Percentiles rank a stretch among this genome's conserved stretches.
phyloP scores from a whole-genome alignment of 495 filamentous ascomycete species.

The Trichoderma erinaceum region DNA sequence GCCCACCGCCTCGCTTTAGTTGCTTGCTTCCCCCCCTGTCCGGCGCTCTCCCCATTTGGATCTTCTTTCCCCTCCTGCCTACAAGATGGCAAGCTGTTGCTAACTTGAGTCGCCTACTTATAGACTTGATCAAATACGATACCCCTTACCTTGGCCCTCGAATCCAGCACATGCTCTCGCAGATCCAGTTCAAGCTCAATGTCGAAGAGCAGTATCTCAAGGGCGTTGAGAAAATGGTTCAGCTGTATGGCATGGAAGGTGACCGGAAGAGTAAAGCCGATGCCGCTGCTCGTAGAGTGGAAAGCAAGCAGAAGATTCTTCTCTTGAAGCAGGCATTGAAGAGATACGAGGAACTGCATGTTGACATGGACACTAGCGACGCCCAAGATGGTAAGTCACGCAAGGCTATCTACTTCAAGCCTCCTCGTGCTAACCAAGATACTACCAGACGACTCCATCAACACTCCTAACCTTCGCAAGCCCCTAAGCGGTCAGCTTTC shows the following conservation, averaged over 20 bases:
- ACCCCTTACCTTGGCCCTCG: constrained; percentile 91
- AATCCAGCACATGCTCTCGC: constrained; percentile 98
- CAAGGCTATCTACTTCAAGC: constrained; percentile 7
- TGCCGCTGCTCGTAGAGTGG: constrained; percentile 79
- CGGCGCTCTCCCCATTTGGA: neutral
- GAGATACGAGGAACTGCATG: constrained; percentile 94
- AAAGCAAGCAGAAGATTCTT: constrained; percentile 97
- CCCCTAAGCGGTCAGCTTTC: constrained; percentile 84
- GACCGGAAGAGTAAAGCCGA: constrained; percentile 92
- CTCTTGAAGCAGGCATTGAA: constrained; percentile 91
- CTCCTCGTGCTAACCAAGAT: constrained; percentile 18
- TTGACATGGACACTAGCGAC: constrained; percentile 83
- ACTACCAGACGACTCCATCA: constrained; percentile 84
- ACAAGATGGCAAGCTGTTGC: neutral
- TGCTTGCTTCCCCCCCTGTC: neutral
- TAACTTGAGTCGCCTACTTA: neutral
- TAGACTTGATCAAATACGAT: constrained; percentile 98
- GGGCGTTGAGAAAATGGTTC: constrained; percentile 99
- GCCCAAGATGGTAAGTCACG: constrained; percentile 67
- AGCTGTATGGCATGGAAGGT: constrained; percentile 95
- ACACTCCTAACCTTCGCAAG: constrained; percentile 87
- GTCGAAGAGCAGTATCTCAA: constrained; percentile 99
- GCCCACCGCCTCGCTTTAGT: constrained; percentile 11
- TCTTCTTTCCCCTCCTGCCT: neutral
- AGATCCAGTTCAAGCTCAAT: constrained; percentile 97